Evolutionary conservation across 1,284 basidiomycete species (phyloP).

Genomic region (Naganishia sp.): DNA sequence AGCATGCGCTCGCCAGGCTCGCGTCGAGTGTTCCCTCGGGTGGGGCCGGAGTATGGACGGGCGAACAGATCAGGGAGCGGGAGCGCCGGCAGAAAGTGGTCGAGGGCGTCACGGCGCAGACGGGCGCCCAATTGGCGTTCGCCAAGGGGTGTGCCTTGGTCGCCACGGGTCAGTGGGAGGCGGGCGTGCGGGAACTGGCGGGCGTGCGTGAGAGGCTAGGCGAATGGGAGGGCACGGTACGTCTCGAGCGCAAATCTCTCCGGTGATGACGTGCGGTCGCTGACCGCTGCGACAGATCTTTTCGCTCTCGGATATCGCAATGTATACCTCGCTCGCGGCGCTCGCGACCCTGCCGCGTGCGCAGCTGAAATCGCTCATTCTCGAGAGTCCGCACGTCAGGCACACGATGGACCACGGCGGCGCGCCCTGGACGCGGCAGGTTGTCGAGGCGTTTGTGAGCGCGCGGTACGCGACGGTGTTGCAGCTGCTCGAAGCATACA

Average conservation of each 20-base stretch:
- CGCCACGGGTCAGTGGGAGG: constrained; percentile 22
- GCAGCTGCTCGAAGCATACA: constrained; percentile 23
- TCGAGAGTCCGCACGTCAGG: constrained; percentile 26
- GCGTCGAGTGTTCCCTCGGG: background rate
- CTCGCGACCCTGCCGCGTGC: constrained; percentile 26
- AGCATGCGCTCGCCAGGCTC: constrained; percentile 29
- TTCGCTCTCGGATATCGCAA: constrained; percentile 28
- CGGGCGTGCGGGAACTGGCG: constrained; percentile 26
- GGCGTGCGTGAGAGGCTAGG: constrained; percentile 21
- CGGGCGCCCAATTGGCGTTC: constrained; percentile 15
- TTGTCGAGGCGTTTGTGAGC: constrained; percentile 27
- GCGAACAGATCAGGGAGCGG: constrained; percentile 23
- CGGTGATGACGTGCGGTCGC: background rate
- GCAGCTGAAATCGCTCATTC: constrained; percentile 20
- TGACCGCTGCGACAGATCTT: constrained; percentile 14
- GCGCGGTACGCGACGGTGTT: constrained; percentile 29
- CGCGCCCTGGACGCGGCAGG: constrained; percentile 19
- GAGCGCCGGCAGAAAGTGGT: constrained; percentile 19
- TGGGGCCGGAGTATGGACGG: constrained; percentile 18
- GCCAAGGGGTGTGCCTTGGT: constrained; percentile 28
- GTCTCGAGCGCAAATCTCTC: background rate
- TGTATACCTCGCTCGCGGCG: constrained; percentile 28
- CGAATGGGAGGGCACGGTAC: constrained; percentile 33
- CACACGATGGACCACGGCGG: constrained; percentile 31
- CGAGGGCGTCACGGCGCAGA: constrained; percentile 8